Base-by-base conservation (phyloP, 1,139 yeast genomes). In the Kurtzmaniella quercitrusa region DNA sequence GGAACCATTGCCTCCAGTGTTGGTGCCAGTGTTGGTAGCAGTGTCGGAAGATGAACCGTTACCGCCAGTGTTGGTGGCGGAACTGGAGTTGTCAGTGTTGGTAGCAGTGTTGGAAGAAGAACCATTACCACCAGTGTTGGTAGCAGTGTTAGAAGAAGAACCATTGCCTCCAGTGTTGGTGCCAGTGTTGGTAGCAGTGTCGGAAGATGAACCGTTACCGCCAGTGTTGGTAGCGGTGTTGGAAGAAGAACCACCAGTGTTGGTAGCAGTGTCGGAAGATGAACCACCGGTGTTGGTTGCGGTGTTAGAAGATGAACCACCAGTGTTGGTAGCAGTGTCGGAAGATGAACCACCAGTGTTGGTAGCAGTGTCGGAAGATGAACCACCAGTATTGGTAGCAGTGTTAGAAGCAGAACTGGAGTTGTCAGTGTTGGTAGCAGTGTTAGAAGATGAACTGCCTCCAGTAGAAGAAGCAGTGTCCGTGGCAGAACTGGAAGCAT, bases 381-480 rank as follows among this genome's bases (percentile, higher is more conserved):
- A 36, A 23, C 43, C 38, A 11, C 39, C 43, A 23, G 43, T 34
- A 11, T 9, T 18, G 19, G 17, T 24, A 4, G 43, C 31, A 25
- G 43, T 39, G 17, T 41, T 14, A 33, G 19, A 21, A 9, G 31
- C 37, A 16, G n/a, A n/a, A n/a, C n/a, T n/a, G n/a, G n/a, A n/a
- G n/a, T n/a, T n/a, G n/a, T n/a, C n/a, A n/a, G n/a, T n/a, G n/a
- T 39, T 17, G 14, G 43, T 38, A 10, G 43, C 29, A 17, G 18
- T 39, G 18, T n/a, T n/a, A n/a, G n/a, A n/a, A n/a, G n/a, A n/a
- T n/a, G 33, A 42, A 10, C 33, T 44, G 18, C 44, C 34, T 17
- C 34, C 19, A 10, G 48, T 40, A 11, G 47, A 36, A 27, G 46
- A 27, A 23, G 45, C 29, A 31, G 51, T 44, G 19, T 34, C n/a